A percentile compares a stretch with the other conserved stretches of the same genome.
These are phyloP conservation scores for Penicillium vulpinum DNA, from an alignment of 2,329 filamentous ascomycete species.

Conservation along the genomic window DNA sequence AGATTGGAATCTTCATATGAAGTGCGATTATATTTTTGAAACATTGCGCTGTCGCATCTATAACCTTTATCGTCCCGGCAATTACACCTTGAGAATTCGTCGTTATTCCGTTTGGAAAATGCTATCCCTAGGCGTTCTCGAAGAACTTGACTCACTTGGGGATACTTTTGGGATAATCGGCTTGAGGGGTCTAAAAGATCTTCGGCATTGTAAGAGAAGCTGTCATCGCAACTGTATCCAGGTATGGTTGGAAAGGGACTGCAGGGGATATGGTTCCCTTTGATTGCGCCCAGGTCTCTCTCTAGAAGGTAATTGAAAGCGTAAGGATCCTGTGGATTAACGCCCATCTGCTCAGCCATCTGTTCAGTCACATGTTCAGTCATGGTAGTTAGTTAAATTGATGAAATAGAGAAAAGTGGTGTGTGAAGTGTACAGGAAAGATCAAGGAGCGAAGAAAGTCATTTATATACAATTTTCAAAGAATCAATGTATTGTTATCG, in stretches of 20 bases:
- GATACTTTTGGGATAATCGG: constrained; percentile 6
- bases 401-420: background rate
- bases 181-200: constrained; percentile 12
- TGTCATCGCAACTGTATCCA: background rate
- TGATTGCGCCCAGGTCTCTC: background rate
- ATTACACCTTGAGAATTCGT: constrained; percentile 15
- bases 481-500: background rate
- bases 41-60: background rate
- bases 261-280: background rate
- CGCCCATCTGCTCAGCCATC: too few relatives aligned
- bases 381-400: background rate
- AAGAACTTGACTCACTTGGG: constrained; percentile 15
- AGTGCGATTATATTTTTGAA: background rate
- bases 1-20: background rate
- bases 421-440: background rate
- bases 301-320: background rate
- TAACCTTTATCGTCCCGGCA: background rate
- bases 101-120: constrained; percentile 1
- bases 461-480: background rate
- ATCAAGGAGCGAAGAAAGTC: background rate
- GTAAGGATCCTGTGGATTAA: background rate
- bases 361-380: background rate
- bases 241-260: background rate
- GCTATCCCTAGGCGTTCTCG: constrained; percentile 8
- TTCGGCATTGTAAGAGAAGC: constrained; percentile 1